Percentiles rank a stretch among this genome's conserved stretches.
phyloP scores from a whole-genome alignment of 73 alveolate genomes.

The Uronychia binucleata region DNA sequence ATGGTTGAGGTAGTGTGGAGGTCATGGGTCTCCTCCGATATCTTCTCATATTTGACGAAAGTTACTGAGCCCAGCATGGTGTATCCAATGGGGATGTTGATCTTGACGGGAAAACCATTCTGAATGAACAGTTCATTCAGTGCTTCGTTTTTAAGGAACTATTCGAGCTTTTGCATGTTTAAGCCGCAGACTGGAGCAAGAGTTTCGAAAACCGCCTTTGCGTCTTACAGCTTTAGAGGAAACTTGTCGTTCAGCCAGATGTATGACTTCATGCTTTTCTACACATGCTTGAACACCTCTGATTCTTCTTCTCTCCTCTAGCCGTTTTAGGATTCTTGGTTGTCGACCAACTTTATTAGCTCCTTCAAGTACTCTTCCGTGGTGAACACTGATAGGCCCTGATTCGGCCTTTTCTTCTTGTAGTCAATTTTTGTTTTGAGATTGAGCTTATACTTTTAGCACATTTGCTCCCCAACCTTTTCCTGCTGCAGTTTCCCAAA shows the following conservation, averaged over 20 bases:
- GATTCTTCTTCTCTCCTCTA: neutral
- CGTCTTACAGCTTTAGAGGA: constrained; percentile 65
- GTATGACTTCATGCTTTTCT: constrained; percentile 46
- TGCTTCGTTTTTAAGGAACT: constrained; percentile 57
- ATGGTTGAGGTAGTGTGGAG: too few relatives aligned
- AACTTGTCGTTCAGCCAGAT: constrained; percentile 77
- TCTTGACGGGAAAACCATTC: constrained; percentile 87
- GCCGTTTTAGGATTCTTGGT: neutral
- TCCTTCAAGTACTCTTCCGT: neutral
- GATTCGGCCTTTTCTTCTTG: constrained; percentile 10
- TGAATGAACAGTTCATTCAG: constrained; percentile 55
- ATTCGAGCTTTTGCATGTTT: constrained; percentile 56
- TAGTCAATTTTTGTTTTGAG: constrained; percentile 23
- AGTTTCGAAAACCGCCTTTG: constrained; percentile 73
- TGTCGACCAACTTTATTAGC: too few relatives aligned
- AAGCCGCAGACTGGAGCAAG: constrained; percentile 67
- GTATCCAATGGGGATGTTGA: constrained; percentile 79
- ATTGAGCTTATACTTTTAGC: constrained; percentile 67
- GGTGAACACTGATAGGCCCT: neutral
- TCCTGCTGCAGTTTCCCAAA: constrained; percentile 52
- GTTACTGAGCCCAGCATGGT: constrained; percentile 79
- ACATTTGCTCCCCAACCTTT: constrained; percentile 40
- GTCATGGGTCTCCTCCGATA: constrained; percentile 1
- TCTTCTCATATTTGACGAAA: constrained; percentile 53
- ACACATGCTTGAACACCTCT: neutral